These are phyloP conservation scores for Ampelocalamus luodianensis DNA, from an alignment of 176 grass and related monocot genomes.

Conservation along the genomic window DNA sequence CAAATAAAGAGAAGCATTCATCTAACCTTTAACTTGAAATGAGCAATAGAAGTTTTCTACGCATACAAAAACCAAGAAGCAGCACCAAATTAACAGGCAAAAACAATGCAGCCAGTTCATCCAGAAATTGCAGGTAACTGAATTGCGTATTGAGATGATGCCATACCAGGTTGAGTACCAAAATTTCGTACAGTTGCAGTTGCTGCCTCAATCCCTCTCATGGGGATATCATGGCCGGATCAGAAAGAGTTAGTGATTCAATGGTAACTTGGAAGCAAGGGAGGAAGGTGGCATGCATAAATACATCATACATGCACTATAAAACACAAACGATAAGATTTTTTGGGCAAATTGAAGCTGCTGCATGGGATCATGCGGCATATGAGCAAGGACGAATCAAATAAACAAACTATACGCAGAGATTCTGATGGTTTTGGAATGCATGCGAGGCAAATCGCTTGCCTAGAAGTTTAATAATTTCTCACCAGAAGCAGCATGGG, in stretches of 20 bases:
- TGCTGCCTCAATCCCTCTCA: conserved; percentile 44
- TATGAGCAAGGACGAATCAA: conserved; percentile 40
- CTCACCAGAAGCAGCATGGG: conserved; percentile 45
- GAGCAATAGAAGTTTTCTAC: conserved; percentile 14
- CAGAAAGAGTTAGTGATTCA: conserved; percentile 27
- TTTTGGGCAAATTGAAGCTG: conserved; percentile 22
- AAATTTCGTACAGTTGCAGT: conserved; percentile 12
- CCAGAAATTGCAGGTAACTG: conserved; percentile 26
- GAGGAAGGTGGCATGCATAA: conserved; percentile 30
- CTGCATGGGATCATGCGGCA: conserved; percentile 46
- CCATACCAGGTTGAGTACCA: conserved; percentile 14
- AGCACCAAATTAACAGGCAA: conserved; percentile 7
- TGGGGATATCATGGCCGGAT: conserved; percentile 38
- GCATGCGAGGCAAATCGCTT: conserved; percentile 51
- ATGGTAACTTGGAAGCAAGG: conserved; percentile 30
- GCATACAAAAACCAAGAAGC: conserved; percentile 1
- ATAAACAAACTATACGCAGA: conserved; percentile 47
- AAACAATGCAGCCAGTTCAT: neutral
- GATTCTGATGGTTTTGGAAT: conserved; percentile 57
- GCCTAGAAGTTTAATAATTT: conserved; percentile 44
- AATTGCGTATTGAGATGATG: conserved; percentile 3
- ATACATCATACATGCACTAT: conserved; percentile 20
- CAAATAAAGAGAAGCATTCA: neutral
- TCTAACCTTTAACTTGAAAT: conserved; percentile 34
- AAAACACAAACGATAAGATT: conserved; percentile 31